Base-by-base conservation (phyloP, 768 basidiomycete genomes). In the Pholiota molesta region DNA sequence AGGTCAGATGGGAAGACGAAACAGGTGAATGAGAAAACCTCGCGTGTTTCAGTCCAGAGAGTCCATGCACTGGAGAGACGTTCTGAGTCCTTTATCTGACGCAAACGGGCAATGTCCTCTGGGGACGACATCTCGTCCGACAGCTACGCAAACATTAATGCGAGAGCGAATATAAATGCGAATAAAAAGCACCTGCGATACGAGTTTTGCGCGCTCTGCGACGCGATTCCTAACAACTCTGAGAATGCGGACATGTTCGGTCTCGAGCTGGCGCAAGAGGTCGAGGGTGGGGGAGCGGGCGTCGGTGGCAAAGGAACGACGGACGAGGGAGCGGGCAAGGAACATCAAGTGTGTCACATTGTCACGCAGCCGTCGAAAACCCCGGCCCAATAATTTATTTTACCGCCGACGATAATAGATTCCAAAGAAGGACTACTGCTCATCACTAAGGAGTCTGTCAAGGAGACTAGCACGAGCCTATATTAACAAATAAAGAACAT, bases 31-130 rank as follows among this genome's bases (percentile, higher is more conserved):
- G 8, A 55, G 74, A 82, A 58, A 63, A 92, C 94, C 79, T 87
- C 68, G 62, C 78, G 78, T 5, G 83, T 80, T n/a, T 75, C 73
- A 21, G 69, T 70, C 85, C 89, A 94, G 23, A 79, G 72, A 29
- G 84, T 74, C 92, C 93, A 96, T 10, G 88, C 89, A 11, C 78
- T 72, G 39, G 84, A 81, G 3, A 95, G 75, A 2, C 86, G 80
- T 65, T 92, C 89, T 13, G 88, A 72, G 59, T 93, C 90, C 65
- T 89, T 90, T 47, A 90, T 72, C 26, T 84, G 80, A 63, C 86
- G 87, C 1, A 89, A 81, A 10, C 79, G 75, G 10, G 76, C 72
- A 57, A 92, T 84, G 64, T 89, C 86, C 47, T 84, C 84, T 8
- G 79, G 75, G 16, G 82, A 79, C 3, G 84, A 81, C 73, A 83